Conservation (phyloP, 2,329 filamentous ascomycete genomes). For the Curvularia sp. region DNA sequence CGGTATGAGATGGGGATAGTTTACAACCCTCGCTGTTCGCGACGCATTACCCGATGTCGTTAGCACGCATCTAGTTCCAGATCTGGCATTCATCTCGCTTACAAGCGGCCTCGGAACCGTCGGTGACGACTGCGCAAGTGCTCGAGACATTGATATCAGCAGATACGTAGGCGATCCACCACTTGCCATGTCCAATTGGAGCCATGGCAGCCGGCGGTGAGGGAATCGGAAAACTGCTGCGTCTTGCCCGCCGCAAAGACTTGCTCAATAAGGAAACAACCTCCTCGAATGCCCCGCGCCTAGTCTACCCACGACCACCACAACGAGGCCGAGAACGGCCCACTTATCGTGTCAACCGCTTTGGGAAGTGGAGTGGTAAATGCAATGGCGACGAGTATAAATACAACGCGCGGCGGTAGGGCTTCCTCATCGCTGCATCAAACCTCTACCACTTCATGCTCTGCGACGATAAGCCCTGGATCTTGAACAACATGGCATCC, state of each 20-base stretch:
- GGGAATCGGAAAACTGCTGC: slow-evolving; percentile 24
- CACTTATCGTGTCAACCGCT: slow-evolving; percentile 19
- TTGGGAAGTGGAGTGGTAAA: slow-evolving; percentile 13
- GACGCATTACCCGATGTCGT: slow-evolving; percentile 9
- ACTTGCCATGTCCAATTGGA: slow-evolving; percentile 31
- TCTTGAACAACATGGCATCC: slow-evolving; percentile 36
- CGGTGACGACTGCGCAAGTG: slow-evolving; percentile 12
- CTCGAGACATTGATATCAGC: slow-evolving; percentile 21
- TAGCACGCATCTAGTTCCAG: slow-evolving; percentile 7
- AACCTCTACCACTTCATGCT: slow-evolving; percentile 19
- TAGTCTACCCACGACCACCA: slow-evolving; percentile 26
- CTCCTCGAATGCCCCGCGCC: slow-evolving; percentile 38
- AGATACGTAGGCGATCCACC: slow-evolving; percentile 20
- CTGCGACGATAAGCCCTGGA: slow-evolving; percentile 25
- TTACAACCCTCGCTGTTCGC: slow-evolving; percentile 6
- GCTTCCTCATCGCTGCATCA: slow-evolving; percentile 18
- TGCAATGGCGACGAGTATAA: slow-evolving; percentile 26
- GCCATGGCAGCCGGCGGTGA: slow-evolving; percentile 35
- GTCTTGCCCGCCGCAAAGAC: slow-evolving; percentile 33
- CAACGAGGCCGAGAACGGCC: slow-evolving; percentile 31
- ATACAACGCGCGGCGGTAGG: slow-evolving; percentile 16
- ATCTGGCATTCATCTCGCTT: slow-evolving; percentile 12
- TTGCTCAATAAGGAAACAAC: slow-evolving; percentile 40
- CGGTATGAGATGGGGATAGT: not conserved
- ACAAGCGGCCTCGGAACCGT: slow-evolving; percentile 21